Evolutionary conservation across 139 green algal genomes (phyloP).

Genomic region (Auxenochlorella pyrenoidosa): DNA sequence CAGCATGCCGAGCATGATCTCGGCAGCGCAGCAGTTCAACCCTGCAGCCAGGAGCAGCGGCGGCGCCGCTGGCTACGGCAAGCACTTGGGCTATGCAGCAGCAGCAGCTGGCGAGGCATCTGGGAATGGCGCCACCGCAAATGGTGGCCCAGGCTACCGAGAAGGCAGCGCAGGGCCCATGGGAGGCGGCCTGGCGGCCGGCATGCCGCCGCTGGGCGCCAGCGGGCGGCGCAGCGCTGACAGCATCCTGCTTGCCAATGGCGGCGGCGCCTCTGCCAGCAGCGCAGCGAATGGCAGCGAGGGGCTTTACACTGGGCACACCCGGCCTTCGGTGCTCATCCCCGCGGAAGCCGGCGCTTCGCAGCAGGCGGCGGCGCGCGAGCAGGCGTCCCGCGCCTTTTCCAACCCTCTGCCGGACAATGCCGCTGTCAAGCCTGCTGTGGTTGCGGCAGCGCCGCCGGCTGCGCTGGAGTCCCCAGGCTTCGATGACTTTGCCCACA

Average conservation of each 20-base stretch:
- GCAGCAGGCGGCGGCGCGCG: background rate
- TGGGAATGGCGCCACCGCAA: background rate
- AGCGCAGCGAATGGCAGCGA: background rate
- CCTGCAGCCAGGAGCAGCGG: background rate
- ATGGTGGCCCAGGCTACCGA: background rate
- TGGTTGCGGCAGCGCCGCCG: background rate
- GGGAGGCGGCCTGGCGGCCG: background rate
- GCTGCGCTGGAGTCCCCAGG: constrained; percentile 62
- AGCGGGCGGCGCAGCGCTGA: constrained; percentile 9
- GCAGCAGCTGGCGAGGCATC: background rate
- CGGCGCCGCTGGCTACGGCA: constrained; percentile 15
- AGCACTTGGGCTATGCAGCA: background rate
- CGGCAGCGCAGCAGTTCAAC: constrained; percentile 28
- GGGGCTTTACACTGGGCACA: background rate
- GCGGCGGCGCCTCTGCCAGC: background rate
- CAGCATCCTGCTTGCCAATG: background rate
- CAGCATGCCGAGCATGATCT: background rate
- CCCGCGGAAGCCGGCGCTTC: background rate
- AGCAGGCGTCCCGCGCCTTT: background rate
- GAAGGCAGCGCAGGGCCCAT: no score
- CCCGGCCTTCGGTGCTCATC: background rate
- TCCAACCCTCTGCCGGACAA: background rate
- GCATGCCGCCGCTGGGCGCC: background rate
- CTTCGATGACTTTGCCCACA: constrained; percentile 88
- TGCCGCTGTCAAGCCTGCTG: background rate